These are phyloP conservation scores for Coemansia sp. DNA, from an alignment of 192 early-diverging fungal species.

Conservation along the genomic window DNA sequence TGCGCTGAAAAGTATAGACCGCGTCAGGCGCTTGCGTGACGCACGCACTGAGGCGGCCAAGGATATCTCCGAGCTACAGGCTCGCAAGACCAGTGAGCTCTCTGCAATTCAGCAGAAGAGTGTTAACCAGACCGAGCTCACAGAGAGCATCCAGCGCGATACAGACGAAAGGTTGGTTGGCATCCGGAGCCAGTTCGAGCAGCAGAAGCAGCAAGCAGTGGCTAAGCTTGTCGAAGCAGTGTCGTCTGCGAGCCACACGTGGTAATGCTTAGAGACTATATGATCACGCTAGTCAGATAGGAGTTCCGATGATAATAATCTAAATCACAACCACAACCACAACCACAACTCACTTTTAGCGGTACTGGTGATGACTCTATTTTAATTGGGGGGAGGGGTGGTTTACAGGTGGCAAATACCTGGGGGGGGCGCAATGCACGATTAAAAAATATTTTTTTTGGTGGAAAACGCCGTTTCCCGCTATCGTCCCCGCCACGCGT, in stretches of 20 bases:
- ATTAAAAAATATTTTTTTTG: not conserved
- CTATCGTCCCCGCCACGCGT: slow-evolving; percentile 2
- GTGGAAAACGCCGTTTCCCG: not conserved
- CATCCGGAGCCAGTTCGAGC: slow-evolving; percentile 41
- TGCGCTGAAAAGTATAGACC: slow-evolving; percentile 54
- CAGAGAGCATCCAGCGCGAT: slow-evolving; percentile 34
- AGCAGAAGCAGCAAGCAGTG: slow-evolving; percentile 42
- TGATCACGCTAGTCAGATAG: not conserved
- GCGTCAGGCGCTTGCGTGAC: slow-evolving; percentile 89
- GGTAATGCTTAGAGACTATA: not conserved
- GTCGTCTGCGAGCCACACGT: not conserved
- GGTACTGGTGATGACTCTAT: not conserved
- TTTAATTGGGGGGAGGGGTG: not conserved
- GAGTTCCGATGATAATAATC: not conserved
- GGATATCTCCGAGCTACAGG: slow-evolving; percentile 86
- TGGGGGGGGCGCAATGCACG: not conserved
- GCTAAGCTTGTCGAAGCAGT: slow-evolving; percentile 41
- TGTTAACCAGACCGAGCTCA: slow-evolving; percentile 41
- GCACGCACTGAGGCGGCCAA: slow-evolving; percentile 92
- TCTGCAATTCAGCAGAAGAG: slow-evolving; percentile 44
- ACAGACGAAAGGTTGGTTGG: slow-evolving; percentile 37
- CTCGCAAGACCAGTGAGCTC: slow-evolving; percentile 75
- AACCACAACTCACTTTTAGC: not conserved
- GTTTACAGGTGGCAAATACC: not conserved
- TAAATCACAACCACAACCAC: not conserved